phyloP scores from a whole-genome alignment of 352 stramenopile genomes.

The Globisporangium cederbergense region DNA sequence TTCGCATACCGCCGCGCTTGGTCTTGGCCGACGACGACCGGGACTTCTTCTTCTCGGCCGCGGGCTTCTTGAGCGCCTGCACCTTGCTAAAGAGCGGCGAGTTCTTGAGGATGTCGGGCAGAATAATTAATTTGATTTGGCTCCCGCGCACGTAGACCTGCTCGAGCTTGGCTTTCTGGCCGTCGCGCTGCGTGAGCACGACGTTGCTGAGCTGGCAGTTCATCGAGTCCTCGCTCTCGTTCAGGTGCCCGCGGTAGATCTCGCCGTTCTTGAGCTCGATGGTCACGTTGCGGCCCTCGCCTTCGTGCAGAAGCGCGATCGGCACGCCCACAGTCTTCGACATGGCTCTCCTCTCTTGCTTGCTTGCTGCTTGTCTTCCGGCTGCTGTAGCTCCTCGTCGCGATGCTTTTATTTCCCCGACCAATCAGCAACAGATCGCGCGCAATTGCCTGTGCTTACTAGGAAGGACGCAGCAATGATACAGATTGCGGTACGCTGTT shows the following conservation, averaged over 20 bases:
- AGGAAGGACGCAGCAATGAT: neutral
- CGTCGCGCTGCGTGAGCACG: constrained; percentile 82
- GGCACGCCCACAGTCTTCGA: constrained; percentile 78
- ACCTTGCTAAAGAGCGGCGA: constrained; percentile 96
- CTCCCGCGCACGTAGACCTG: constrained; percentile 94
- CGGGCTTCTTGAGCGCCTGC: constrained; percentile 77
- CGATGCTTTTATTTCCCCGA: constrained; percentile 2
- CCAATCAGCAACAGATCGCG: neutral
- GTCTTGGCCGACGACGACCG: constrained; percentile 22
- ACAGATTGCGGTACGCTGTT: neutral
- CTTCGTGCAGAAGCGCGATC: constrained; percentile 85
- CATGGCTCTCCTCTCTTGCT: constrained; percentile 24
- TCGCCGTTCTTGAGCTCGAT: constrained; percentile 89
- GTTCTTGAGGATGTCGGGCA: constrained; percentile 97
- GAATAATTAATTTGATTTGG: constrained; percentile 96
- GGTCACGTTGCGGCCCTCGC: constrained; percentile 80
- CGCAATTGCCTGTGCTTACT: neutral
- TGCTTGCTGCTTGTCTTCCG: neutral
- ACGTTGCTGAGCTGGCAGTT: constrained; percentile 96
- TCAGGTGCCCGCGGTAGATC: constrained; percentile 81
- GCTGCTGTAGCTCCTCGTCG: neutral
- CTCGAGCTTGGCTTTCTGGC: constrained; percentile 78
- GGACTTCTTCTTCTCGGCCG: constrained; percentile 55
- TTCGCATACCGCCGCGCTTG: constrained; percentile 25
- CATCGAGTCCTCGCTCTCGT: constrained; percentile 94